These are phyloP conservation scores for Tolypocladium tropicale DNA, from an alignment of 2,329 filamentous ascomycete genomes.

Conservation along the genomic window DNA sequence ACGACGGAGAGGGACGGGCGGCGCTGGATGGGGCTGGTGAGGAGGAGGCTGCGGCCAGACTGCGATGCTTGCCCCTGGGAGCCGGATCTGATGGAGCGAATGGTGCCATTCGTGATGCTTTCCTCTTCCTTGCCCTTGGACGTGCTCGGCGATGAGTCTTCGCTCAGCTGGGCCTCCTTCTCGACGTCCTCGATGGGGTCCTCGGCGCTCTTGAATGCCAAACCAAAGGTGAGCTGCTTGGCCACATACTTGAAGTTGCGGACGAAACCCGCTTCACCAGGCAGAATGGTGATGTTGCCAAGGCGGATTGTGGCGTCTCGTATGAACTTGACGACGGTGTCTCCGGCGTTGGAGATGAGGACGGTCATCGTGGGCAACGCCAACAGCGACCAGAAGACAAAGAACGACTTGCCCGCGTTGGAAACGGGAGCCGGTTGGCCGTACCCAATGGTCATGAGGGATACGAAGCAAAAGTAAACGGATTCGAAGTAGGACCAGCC, in stretches of 20 bases:
- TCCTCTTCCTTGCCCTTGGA: background rate
- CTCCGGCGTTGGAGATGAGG: constrained; percentile 71
- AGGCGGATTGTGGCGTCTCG: constrained; percentile 44
- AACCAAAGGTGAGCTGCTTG: constrained; percentile 31
- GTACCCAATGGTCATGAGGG: constrained; percentile 78
- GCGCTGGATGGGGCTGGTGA: constrained; percentile 17
- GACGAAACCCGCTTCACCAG: constrained; percentile 40
- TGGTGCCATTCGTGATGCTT: background rate
- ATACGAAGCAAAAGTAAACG: constrained; percentile 79
- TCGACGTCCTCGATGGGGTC: constrained; percentile 1
- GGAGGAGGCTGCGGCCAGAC: background rate
- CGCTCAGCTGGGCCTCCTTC: background rate
- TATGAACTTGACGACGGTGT: constrained; percentile 63
- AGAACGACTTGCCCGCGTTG: constrained; percentile 73
- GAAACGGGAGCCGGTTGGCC: constrained; percentile 70
- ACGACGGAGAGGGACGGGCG: constrained; percentile 23
- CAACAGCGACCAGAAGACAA: constrained; percentile 85
- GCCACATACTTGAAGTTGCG: constrained; percentile 34
- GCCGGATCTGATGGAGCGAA: background rate
- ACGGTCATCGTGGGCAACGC: constrained; percentile 84
- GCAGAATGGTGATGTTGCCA: constrained; percentile 50
- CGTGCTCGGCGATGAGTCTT: constrained; percentile 9
- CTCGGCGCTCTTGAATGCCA: constrained; percentile 20
- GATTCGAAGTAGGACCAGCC: constrained; percentile 67
- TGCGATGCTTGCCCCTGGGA: background rate